Percentiles rank a stretch among this genome's conserved stretches.
phyloP scores from a whole-genome alignment of 2,329 filamentous ascomycete species.

The Aspergillus calidoustus region DNA sequence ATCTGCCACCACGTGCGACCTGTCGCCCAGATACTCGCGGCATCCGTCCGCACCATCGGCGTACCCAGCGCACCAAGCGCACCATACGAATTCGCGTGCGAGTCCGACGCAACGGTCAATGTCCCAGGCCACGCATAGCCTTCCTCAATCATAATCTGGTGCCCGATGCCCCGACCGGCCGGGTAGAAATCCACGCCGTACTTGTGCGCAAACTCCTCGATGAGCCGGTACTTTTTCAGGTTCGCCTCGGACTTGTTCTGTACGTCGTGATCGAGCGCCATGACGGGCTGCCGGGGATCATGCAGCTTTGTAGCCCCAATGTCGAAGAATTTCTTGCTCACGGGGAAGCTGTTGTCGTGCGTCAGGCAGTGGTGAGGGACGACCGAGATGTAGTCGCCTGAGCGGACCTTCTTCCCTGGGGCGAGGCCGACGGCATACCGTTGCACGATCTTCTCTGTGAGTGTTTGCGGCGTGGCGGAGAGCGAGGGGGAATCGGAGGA shows the following conservation, averaged over 20 bases:
- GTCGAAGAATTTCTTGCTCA: constrained; percentile 78
- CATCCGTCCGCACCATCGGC: constrained; percentile 84
- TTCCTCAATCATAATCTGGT: constrained; percentile 78
- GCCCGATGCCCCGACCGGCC: constrained; percentile 80
- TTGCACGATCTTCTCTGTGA: constrained; percentile 94
- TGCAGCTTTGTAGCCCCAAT: constrained; percentile 78
- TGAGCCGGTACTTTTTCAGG: constrained; percentile 78
- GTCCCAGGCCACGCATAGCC: constrained; percentile 85
- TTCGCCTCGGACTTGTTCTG: constrained; percentile 81
- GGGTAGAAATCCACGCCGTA: constrained; percentile 80
- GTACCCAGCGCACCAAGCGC: constrained; percentile 78
- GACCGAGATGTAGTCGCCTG: constrained; percentile 83
- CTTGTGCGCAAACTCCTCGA: constrained; percentile 78
- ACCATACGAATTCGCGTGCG: constrained; percentile 82
- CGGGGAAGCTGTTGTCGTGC: constrained; percentile 81
- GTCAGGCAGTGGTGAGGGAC: constrained; percentile 78
- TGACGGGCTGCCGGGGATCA: constrained; percentile 74
- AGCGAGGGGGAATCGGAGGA: constrained; percentile 78
- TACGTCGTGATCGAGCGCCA: constrained; percentile 86
- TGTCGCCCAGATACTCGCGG: constrained; percentile 83
- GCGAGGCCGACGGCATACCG: constrained; percentile 76
- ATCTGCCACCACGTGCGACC: constrained; percentile 86
- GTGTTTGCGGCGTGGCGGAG: constrained; percentile 68
- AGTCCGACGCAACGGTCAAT: constrained; percentile 72
- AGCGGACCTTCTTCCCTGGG: constrained; percentile 72